Evolutionary conservation across 768 basidiomycete genomes (phyloP), one percentile per base, ranked within the genome.

Genomic region (Russula dissimulans): DNA sequence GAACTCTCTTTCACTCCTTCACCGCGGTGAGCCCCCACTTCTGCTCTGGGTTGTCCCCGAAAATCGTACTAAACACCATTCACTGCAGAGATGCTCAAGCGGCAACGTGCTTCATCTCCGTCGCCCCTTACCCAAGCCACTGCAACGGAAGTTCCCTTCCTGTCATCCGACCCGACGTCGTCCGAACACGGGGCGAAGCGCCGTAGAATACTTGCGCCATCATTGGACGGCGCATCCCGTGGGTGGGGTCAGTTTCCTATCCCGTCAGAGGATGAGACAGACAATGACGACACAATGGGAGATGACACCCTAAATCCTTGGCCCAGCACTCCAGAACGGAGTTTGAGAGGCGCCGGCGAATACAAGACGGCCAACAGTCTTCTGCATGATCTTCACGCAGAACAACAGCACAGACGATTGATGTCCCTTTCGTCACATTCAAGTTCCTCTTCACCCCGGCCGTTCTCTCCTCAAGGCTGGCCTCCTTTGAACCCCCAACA

Each of bases 341-440:
- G 45, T 29, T n/a, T 46, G 26, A 36, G 49, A 34, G 18, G 43
- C 34, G 60, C 70, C 12, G 70, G 69, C 50, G 72, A 66, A 72
- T 91, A 91, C 73, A 79, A 79, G 68, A 73, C 75, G 36, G 75
- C 80, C 57, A 91, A 91, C 71, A 78, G 65, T 49, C 72, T 87
- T 64, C 79, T 91, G 41, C 82, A 86, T 58, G 83, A 89, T 66
- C 69, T 90, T 54, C 89, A 91, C 66, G 76, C 81, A 42, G 76
- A 85, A 26, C 78, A 86, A 64, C 81, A 86, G 56, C 85, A 87
- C 67, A 78, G 87, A 52, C 73, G 82, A 38, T 59, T 83, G 29
- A 82, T 75, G 41, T 62, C 64, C 14, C n/a, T 64, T 31, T 52
- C 57, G 17, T 32, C 38, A 41, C 38, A 51, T 39, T n/a, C 49